Conservation (phyloP, 2,329 filamentous ascomycete species). For the Ambrosiella cleistominuta region DNA sequence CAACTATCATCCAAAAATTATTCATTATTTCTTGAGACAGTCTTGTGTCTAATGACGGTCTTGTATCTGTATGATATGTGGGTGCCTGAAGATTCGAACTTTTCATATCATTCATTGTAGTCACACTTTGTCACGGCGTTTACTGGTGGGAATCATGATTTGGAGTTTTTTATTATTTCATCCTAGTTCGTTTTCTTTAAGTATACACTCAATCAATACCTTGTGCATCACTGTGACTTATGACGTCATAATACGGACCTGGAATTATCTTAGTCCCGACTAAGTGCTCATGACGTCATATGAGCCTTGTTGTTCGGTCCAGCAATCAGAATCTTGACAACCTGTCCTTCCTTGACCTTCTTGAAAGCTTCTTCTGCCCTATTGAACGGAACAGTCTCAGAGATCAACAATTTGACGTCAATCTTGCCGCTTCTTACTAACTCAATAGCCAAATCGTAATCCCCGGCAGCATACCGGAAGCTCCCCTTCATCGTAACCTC, state of each 20-base stretch:
- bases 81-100: not conserved
- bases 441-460: slow-evolving; percentile 70
- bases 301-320: slow-evolving; percentile 40
- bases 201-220: not conserved
- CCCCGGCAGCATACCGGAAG: slow-evolving; percentile 77
- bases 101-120: not conserved
- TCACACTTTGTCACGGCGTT: not conserved
- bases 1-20: too few species aligned
- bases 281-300: not conserved
- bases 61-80: too few species aligned
- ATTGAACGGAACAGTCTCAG: slow-evolving; percentile 57
- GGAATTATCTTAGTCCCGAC: not conserved
- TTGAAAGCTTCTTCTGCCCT: slow-evolving; percentile 75
- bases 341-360: slow-evolving; percentile 69
- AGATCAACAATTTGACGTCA: slow-evolving; percentile 68
- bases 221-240: too few species aligned
- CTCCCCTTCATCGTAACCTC: slow-evolving; percentile 75
- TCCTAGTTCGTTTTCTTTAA: not conserved
- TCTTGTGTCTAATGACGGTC: too few species aligned
- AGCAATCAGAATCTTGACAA: slow-evolving; percentile 51
- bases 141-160: not conserved
- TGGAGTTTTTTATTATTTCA: not conserved
- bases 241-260: too few species aligned
- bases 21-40: too few species aligned
- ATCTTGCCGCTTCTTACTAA: slow-evolving; percentile 58